Evolutionary conservation across 257 asterid genomes (phyloP), one percentile per base, ranked within the genome.

Genomic region (Primulina eburnea): DNA sequence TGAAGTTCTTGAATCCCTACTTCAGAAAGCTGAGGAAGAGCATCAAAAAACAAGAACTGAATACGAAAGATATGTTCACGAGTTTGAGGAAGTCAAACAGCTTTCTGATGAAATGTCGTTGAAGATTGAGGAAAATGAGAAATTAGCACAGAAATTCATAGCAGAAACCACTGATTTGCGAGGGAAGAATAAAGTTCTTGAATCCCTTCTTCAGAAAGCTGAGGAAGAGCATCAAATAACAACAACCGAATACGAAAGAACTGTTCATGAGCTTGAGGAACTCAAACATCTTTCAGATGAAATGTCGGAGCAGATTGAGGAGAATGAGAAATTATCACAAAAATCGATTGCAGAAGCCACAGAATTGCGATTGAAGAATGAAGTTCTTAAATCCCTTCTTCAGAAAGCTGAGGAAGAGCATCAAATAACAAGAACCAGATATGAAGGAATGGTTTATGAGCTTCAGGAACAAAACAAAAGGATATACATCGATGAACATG

Each of bases 121-220:
- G 4, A 83, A 80, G 77, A 72, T 88, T n/a, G 90, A 86, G 70
- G 95, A 84, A 78, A 84, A 80, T 63, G 92, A 85, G 74, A 82
- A 82, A 78, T 77, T 85, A 73, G 84, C 91, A 60, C 75, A 72
- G 66, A 69, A 79, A 65, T 90, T 95, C n/a, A 73, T 73, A 61
- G 78, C 74, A 68, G 95, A 89, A 79, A 86, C 86, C 34, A 74
- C 77, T 69, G 84, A 86, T 71, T 79, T 86, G 80, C 84, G 56
- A 14, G 71, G 79, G 72, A 82, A 85, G 72, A 92, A 85, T 58
- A 79, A 82, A 76, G 73, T 47, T 72, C 80, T 88, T 61, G 90
- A 88, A 86, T 88, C 77, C 71, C 70, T 80, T 75, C 87, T 92
- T 69, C 87, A 80, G 78, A 81, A 79, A 78, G 78, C 86, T 52